Evolutionary conservation across 2,329 filamentous ascomycete species (phyloP), one percentile per base, ranked within the genome.

Genomic region (Colletotrichum gloeosporioides): DNA sequence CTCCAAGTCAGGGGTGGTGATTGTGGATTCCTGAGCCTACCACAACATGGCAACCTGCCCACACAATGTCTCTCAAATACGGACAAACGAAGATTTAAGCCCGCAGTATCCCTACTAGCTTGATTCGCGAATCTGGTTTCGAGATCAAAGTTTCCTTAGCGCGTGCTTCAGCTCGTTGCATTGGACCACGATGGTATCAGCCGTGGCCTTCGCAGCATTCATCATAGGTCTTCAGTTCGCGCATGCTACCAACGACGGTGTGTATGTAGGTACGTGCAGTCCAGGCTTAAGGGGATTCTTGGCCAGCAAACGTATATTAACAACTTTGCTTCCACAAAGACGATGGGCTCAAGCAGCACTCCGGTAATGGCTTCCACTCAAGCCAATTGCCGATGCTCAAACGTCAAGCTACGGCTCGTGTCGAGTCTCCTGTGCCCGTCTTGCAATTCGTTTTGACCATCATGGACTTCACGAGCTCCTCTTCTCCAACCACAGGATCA

Each of bases 201-300:
- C n/a, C 44, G 44, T 53, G n/a, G 44, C n/a, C 8, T 53, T 53
- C 8, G 6, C 44, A 53, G 44, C 44, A 22, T 53, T 6, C 6
- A 53, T 53, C 1, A 3, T 22, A 22, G 8, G 44, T 2, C 44
- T 53, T 13, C 44, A 2, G 2, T 53, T 22, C n/a, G 44, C 44
- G n/a, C 44, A 53, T 13, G 44, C 44, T 2, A 13, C 44, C 12
- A 22, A 53, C n/a, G 12, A 49, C 3, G 18, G 18, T n/a, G 39
- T n/a, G 1, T 12, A n/a, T 12, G 9, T 13, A 53, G 44, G 44
- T 53, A 53, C n/a, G n/a, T 49, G n/a, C 0, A 6, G 3, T 12
- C 39, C 18, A 1, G 9, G 39, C 6, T 6, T 2, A 1, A 4
- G 5, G n/a, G 6, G 4, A 22, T 4, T 53, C 2, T 13, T 1